Evolutionary conservation across 1,284 basidiomycete genomes (phyloP).

Genomic region (Erythrobasidium hasegawianum): DNA sequence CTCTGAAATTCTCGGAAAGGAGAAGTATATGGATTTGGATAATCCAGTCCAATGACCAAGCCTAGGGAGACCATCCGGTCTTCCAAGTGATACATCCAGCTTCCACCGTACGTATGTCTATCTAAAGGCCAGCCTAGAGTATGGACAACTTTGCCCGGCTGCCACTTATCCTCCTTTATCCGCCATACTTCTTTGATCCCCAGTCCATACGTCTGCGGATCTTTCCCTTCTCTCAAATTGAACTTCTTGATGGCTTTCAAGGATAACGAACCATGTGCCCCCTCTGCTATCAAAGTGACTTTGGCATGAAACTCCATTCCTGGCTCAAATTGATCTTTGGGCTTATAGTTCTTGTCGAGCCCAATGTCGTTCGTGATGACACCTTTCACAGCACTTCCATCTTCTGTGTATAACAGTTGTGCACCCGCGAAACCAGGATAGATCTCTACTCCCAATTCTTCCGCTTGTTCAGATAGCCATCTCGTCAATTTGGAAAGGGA

Average conservation of each 20-base stretch:
- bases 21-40: conserved; percentile 86
- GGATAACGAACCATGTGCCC: conserved; percentile 86
- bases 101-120: conserved; percentile 83
- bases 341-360: conserved; percentile 69
- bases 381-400: conserved; percentile 68
- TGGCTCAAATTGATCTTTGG: conserved; percentile 88
- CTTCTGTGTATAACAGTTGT: conserved; percentile 67
- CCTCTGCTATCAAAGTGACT: conserved; percentile 92
- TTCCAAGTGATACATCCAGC: conserved; percentile 94
- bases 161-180: conserved; percentile 69
- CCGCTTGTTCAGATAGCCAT: conserved; percentile 86
- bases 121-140: conserved; percentile 92
- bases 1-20: conserved; percentile 90
- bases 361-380: conserved; percentile 95
- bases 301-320: conserved; percentile 96
- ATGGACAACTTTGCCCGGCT: conserved; percentile 83
- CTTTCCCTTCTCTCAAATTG: conserved; percentile 67
- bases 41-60: conserved; percentile 90
- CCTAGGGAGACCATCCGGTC: conserved; percentile 87
- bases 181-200: conserved; percentile 98
- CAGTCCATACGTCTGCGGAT: conserved; percentile 94
- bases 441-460: conserved; percentile 85
- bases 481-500: conserved; percentile 83
- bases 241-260: conserved; percentile 78
- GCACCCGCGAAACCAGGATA: conserved; percentile 96